Evolutionary conservation across 768 basidiomycete species (phyloP).

Genomic region (Hygrocybe coccinea): DNA sequence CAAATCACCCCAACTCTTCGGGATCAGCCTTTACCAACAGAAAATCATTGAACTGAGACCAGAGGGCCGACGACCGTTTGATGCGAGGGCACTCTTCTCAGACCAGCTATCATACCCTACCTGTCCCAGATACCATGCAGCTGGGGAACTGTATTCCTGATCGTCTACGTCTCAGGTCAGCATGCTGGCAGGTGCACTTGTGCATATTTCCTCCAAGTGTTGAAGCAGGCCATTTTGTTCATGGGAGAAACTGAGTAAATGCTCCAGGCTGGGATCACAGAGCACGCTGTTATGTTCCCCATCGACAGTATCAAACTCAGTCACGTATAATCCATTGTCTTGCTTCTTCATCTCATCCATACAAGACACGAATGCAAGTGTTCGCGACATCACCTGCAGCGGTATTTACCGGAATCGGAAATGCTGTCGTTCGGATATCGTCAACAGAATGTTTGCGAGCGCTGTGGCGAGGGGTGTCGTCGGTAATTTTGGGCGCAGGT

Average conservation of each 20-base stretch:
- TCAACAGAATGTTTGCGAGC: constrained; percentile 88
- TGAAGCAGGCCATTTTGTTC: constrained; percentile 5
- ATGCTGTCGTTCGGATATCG: constrained; percentile 88
- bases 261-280: constrained; percentile 92
- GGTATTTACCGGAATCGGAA: constrained; percentile 83
- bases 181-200: constrained; percentile 95
- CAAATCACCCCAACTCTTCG: constrained; percentile 53
- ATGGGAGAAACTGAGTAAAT: neutral
- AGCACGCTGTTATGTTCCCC: constrained; percentile 98
- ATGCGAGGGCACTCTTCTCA: constrained; percentile 58
- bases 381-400: constrained; percentile 81
- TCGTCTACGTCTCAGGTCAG: constrained; percentile 57
- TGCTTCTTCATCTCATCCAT: constrained; percentile 7
- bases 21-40: constrained; percentile 83
- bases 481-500: constrained; percentile 92
- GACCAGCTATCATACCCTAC: constrained; percentile 56
- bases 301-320: constrained; percentile 96
- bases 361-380: constrained; percentile 98
- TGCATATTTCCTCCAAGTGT: constrained; percentile 40
- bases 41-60: constrained; percentile 71
- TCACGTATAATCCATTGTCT: constrained; percentile 5
- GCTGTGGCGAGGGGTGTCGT: constrained; percentile 94
- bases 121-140: constrained; percentile 85
- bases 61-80: constrained; percentile 62
- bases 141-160: constrained; percentile 53